Evolutionary conservation across 345 rosid species (phyloP).

Genomic region (Melastoma malabathricum): DNA sequence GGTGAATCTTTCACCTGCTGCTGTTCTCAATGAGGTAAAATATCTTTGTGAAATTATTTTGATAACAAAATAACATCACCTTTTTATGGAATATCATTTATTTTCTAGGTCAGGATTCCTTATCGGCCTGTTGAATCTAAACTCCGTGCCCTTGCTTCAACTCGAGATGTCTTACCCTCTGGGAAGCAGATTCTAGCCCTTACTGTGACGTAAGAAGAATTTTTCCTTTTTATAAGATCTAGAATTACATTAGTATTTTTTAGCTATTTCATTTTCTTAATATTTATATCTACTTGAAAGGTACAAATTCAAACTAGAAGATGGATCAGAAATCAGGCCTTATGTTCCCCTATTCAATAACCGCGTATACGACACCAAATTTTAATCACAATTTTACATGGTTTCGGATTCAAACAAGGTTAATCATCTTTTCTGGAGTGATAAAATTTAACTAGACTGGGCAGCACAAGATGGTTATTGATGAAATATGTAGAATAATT

Average conservation of each 20-base stretch:
- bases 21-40: conserved; percentile 68
- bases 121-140: conserved; percentile 72
- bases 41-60: not conserved
- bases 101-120: conserved; percentile 64
- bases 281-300: conserved; percentile 24
- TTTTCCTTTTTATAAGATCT: conserved; percentile 6
- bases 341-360: conserved; percentile 75
- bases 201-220: conserved; percentile 53
- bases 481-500: no score
- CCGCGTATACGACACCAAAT: conserved; percentile 93
- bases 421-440: not conserved
- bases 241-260: conserved; percentile 2
- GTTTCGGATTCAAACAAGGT: conserved; percentile 94
- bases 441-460: no score
- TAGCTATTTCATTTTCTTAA: conserved; percentile 6
- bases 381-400: conserved; percentile 93
- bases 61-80: not conserved
- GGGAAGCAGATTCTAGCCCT: conserved; percentile 86
- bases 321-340: conserved; percentile 81
- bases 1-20: conserved; percentile 64
- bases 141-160: conserved; percentile 49
- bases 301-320: conserved; percentile 90
- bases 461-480: no score
- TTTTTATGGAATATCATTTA: conserved; percentile 7
- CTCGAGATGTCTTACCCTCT: conserved; percentile 79